A percentile compares a stretch with the other conserved stretches of the same genome.
Evolutionary conservation across 83 land plant genomes (phyloP).

Genomic region (Diphasiastrum complanatum): DNA sequence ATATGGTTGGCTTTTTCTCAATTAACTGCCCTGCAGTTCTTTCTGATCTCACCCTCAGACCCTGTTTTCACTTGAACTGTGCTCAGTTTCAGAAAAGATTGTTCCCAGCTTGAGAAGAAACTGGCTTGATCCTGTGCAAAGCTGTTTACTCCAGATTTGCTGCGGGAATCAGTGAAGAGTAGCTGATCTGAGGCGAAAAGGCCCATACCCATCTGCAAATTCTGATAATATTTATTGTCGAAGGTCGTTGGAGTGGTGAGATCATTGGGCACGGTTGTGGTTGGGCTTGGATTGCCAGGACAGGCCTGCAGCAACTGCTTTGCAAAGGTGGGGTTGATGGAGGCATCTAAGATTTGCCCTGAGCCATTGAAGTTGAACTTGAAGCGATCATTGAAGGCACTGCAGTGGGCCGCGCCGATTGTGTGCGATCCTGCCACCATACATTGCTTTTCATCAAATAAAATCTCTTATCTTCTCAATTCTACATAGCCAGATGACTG

Average conservation of each 20-base stretch:
- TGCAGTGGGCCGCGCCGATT: conserved; percentile 23
- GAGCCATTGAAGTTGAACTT: conserved; percentile 13
- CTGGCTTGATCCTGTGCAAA: background rate
- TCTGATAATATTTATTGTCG: conserved; percentile 33
- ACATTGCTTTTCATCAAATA: background rate
- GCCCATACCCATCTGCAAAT: conserved; percentile 6
- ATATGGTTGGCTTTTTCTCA: too few relatives aligned
- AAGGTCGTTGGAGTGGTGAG: conserved; percentile 21
- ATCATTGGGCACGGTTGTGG: conserved; percentile 11
- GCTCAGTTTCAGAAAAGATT: conserved; percentile 3
- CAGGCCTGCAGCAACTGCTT: conserved; percentile 8
- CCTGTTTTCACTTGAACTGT: conserved; percentile 1
- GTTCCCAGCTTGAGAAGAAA: background rate
- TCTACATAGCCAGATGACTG: background rate
- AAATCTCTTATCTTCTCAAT: background rate
- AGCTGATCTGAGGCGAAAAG: conserved; percentile 29
- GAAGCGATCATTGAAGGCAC: conserved; percentile 3
- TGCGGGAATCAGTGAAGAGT: background rate
- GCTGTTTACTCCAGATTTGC: background rate
- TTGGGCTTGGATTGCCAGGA: conserved; percentile 9
- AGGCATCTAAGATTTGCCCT: conserved; percentile 8
- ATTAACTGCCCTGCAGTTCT: conserved; percentile 1
- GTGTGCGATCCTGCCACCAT: conserved; percentile 28
- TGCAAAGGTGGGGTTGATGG: conserved; percentile 18
- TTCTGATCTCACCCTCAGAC: conserved; percentile 4